phyloP scores from a whole-genome alignment of 768 basidiomycete genomes.

The Amanita muscaria region DNA sequence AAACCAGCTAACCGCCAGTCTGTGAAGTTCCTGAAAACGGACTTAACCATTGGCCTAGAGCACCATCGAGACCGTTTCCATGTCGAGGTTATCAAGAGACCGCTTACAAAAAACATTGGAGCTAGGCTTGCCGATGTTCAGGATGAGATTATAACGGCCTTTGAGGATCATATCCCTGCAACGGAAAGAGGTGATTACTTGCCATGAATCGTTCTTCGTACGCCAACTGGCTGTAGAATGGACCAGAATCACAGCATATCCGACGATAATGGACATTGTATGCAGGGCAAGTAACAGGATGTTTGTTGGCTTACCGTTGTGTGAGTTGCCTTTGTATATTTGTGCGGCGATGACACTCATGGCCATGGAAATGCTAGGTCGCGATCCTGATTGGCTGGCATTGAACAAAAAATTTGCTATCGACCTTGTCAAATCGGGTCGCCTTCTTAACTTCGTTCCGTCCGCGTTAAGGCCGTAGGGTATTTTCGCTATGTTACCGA shows the following conservation, averaged over 20 bases:
- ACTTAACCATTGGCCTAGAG: constrained; percentile 27
- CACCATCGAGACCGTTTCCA: constrained; percentile 14
- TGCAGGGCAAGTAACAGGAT: constrained; percentile 15
- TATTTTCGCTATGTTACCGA: not conserved
- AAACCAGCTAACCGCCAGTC: too few species aligned
- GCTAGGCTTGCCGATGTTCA: constrained; percentile 18
- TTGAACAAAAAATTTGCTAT: constrained; percentile 13
- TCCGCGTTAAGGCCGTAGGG: constrained; percentile 18
- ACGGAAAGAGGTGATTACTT: not conserved
- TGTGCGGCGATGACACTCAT: too few species aligned
- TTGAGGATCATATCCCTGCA: constrained; percentile 13
- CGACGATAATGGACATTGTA: constrained; percentile 15
- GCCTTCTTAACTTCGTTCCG: constrained; percentile 18
- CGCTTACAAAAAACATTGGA: constrained; percentile 21
- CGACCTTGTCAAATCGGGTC: constrained; percentile 12
- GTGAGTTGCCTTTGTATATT: constrained; percentile 7
- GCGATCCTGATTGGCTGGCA: constrained; percentile 14
- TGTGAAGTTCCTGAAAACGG: constrained; percentile 21
- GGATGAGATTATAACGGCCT: constrained; percentile 17
- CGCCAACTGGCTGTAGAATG: constrained; percentile 10
- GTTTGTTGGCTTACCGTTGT: constrained; percentile 20
- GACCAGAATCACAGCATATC: constrained; percentile 11
- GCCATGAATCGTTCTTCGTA: too few species aligned
- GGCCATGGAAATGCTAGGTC: constrained; percentile 11
- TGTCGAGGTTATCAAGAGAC: constrained; percentile 17